Percentiles rank a stretch among this genome's conserved stretches.
These are phyloP conservation scores for Wickerhamiella brachini DNA, from an alignment of 805 yeast species.

Conservation along the genomic window DNA sequence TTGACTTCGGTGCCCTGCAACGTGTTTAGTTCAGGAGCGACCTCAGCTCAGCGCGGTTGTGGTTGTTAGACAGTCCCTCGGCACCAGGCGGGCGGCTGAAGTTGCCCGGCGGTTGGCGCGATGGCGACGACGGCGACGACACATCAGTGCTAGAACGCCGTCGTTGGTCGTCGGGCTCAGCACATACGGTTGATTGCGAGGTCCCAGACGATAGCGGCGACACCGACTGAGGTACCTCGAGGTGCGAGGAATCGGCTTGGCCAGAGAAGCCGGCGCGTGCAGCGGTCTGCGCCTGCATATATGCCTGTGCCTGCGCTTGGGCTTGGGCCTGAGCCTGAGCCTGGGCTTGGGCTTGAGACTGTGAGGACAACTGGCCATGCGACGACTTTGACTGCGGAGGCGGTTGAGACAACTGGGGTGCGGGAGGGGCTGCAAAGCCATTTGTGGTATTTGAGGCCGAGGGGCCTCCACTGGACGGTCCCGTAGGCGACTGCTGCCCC, in stretches of 20 bases:
- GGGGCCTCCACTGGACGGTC: not conserved
- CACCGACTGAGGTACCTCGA: not conserved
- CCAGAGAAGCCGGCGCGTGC: not conserved
- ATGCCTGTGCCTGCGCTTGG: not conserved
- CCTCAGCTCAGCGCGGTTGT: slow-evolving; percentile 6
- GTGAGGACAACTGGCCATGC: not conserved
- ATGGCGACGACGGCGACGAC: not conserved
- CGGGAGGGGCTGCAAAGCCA: not conserved
- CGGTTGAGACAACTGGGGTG: not conserved
- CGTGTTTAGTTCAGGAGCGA: slow-evolving; percentile 5
- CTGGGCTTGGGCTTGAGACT: slow-evolving; percentile 1
- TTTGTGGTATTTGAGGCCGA: not conserved
- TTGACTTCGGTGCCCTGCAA: too few species aligned
- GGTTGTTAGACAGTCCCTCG: slow-evolving; percentile 1
- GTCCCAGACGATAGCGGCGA: not conserved
- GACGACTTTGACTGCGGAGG: too few species aligned
- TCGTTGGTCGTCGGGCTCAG: not conserved
- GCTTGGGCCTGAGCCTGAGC: slow-evolving; percentile 1
- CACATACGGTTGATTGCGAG: not conserved
- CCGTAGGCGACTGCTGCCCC: not conserved
- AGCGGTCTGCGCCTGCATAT: not conserved
- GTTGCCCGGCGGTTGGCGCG: not conserved
- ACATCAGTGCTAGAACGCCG: not conserved
- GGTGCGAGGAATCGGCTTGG: not conserved
- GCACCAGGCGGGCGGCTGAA: not conserved